A percentile compares a stretch with the other conserved stretches of the same genome.
These are phyloP conservation scores for Coemansia sp. DNA, from an alignment of 192 early-diverging fungal species.

Conservation along the genomic window DNA sequence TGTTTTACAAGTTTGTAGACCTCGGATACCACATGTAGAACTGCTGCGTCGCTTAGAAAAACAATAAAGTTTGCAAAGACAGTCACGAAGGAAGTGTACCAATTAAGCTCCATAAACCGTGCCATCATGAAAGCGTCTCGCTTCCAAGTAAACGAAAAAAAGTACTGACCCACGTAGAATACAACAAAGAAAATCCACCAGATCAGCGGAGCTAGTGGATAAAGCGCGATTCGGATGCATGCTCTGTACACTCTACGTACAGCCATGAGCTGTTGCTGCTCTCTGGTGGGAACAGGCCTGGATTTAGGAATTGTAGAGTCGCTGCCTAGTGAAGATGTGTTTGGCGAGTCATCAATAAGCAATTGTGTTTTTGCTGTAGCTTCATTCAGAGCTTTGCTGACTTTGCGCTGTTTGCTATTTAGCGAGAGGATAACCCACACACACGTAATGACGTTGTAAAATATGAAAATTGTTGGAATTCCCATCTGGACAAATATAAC, in stretches of 20 bases:
- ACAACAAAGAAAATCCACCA: slow-evolving; percentile 19
- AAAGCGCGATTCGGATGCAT: slow-evolving; percentile 42
- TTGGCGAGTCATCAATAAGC: slow-evolving; percentile 6
- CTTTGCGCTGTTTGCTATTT: slow-evolving; percentile 21
- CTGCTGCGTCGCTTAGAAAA: slow-evolving; percentile 32
- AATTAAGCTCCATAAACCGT: slow-evolving; percentile 3
- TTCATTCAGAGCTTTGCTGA: slow-evolving; percentile 11
- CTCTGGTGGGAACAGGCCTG: slow-evolving; percentile 11
- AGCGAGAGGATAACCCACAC: slow-evolving; percentile 19
- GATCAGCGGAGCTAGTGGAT: slow-evolving; percentile 24
- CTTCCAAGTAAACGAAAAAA: slow-evolving; percentile 19
- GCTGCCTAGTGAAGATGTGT: background rate
- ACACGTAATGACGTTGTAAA: slow-evolving; percentile 32
- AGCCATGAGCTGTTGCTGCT: slow-evolving; percentile 22
- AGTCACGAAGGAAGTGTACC: slow-evolving; percentile 13
- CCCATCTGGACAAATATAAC: slow-evolving; percentile 14
- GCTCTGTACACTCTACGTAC: slow-evolving; percentile 33
- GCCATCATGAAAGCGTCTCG: slow-evolving; percentile 11
- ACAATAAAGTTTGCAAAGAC: slow-evolving; percentile 27
- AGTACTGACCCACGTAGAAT: slow-evolving; percentile 27
- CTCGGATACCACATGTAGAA: slow-evolving; percentile 19
- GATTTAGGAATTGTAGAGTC: background rate
- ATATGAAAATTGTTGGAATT: slow-evolving; percentile 20
- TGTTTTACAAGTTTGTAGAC: slow-evolving; percentile 3
- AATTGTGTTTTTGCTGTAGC: slow-evolving; percentile 8